Evolutionary conservation across 257 asterid species (phyloP).

Genomic region (Craterostigma plantagineum): DNA sequence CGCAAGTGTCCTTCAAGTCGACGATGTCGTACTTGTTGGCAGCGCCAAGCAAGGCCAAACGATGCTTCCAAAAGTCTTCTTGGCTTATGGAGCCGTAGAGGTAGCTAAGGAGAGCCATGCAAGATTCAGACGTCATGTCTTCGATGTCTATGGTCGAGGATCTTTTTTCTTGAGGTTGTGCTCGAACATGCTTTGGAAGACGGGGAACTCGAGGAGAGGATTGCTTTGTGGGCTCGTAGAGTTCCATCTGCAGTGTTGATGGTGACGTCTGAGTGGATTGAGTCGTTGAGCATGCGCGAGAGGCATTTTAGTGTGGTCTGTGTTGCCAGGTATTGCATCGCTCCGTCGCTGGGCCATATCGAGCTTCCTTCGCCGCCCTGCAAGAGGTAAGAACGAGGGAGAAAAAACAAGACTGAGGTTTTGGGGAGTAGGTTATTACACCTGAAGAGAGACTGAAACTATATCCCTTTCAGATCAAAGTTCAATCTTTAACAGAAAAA

Average conservation of each 20-base stretch:
- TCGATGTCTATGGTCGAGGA: constrained; percentile 63
- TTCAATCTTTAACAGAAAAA: too few relatives aligned
- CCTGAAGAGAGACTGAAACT: too few relatives aligned
- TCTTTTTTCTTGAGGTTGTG: constrained; percentile 85
- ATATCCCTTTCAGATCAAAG: too few relatives aligned
- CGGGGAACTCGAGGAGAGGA: constrained; percentile 87
- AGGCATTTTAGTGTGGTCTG: constrained; percentile 58
- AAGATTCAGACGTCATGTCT: constrained; percentile 77
- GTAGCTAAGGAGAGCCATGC: constrained; percentile 65
- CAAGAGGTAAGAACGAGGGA: constrained; percentile 6
- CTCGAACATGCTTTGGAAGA: constrained; percentile 77
- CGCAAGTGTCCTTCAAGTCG: constrained; percentile 76
- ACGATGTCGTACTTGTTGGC: constrained; percentile 79
- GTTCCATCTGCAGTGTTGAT: constrained; percentile 64
- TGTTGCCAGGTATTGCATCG: constrained; percentile 34
- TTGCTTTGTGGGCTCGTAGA: constrained; percentile 62
- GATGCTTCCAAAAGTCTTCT: constrained; percentile 88
- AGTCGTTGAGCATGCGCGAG: constrained; percentile 69
- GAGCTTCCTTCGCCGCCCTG: constrained; percentile 69
- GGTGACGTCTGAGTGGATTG: constrained; percentile 62
- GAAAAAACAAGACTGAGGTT: background rate
- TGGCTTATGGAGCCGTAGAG: constrained; percentile 64
- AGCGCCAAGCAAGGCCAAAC: constrained; percentile 59
- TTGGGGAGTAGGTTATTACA: background rate
- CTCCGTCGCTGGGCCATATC: constrained; percentile 52